Conservation (phyloP, 202 grass and related monocot species). For the Saccharum hybrid region DNA sequence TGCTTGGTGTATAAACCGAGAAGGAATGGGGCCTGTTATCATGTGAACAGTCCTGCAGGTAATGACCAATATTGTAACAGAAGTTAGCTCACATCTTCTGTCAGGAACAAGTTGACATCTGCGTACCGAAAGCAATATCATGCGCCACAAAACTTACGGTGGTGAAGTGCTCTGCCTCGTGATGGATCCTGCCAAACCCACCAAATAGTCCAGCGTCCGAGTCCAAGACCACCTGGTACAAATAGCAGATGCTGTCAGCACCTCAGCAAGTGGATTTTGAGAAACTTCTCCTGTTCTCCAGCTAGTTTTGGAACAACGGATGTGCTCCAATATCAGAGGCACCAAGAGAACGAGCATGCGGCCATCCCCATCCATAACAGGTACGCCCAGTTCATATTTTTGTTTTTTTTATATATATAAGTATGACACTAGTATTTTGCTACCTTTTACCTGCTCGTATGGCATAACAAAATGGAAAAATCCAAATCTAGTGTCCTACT, state of each 20-base stretch:
- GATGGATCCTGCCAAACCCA: constrained; percentile 86
- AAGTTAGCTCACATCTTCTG: constrained; percentile 43
- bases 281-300: neutral
- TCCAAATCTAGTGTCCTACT: neutral
- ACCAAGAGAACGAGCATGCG: constrained; percentile 1
- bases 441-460: constrained; percentile 13
- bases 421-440: constrained; percentile 1
- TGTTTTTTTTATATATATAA: neutral
- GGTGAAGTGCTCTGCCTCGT: constrained; percentile 72
- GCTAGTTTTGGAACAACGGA: constrained; percentile 3
- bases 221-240: constrained; percentile 80
- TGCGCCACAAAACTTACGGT: constrained; percentile 53
- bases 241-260: constrained; percentile 34
- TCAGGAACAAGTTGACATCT: constrained; percentile 4
- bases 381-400: neutral
- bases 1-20: constrained; percentile 84
- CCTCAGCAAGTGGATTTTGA: neutral
- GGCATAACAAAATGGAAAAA: neutral
- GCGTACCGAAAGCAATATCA: neutral
- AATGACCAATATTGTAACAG: neutral
- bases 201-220: constrained; percentile 91
- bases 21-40: constrained; percentile 81
- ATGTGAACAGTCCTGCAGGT: constrained; percentile 68
- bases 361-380: neutral
- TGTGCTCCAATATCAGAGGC: constrained; percentile 7